A percentile compares a stretch with the other conserved stretches of the same genome.
phyloP scores from a whole-genome alignment of 257 asterid species.

The Solanum raphanifolium region DNA sequence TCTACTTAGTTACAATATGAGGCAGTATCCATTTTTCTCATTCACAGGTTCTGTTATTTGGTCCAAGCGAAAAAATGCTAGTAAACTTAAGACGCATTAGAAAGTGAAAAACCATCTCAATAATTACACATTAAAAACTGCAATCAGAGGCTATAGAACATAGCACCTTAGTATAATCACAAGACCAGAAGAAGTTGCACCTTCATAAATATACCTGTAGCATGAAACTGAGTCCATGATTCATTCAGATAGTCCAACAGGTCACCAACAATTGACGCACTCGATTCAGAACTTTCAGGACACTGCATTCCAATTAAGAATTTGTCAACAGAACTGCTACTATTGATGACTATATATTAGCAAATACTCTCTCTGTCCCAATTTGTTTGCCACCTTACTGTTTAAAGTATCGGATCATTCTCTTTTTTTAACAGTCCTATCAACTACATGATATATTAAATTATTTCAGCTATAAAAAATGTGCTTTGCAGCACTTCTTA shows the following conservation, averaged over 20 bases:
- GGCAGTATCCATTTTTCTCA: neutral
- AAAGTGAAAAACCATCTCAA: neutral
- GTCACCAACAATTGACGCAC: conserved; percentile 64
- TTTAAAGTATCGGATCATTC: neutral
- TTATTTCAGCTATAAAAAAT: neutral
- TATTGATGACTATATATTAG: neutral
- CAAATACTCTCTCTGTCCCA: neutral
- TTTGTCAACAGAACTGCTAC: neutral
- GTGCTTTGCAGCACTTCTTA: neutral
- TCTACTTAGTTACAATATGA: neutral
- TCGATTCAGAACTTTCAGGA: conserved; percentile 25
- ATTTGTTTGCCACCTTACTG: neutral
- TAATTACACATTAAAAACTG: neutral
- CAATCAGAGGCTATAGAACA: neutral
- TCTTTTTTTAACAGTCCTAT: neutral
- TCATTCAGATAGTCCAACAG: conserved; percentile 89
- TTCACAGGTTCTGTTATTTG: neutral
- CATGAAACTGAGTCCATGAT: conserved; percentile 98
- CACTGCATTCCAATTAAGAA: conserved; percentile 29
- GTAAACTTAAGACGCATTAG: neutral
- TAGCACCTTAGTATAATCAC: neutral
- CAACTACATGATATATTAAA: neutral
- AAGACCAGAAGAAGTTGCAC: neutral
- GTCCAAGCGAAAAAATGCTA: neutral
- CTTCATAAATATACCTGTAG: conserved; percentile 52